Conservation (phyloP, 352 stramenopile species). For the Phytophthora sojae region DNA sequence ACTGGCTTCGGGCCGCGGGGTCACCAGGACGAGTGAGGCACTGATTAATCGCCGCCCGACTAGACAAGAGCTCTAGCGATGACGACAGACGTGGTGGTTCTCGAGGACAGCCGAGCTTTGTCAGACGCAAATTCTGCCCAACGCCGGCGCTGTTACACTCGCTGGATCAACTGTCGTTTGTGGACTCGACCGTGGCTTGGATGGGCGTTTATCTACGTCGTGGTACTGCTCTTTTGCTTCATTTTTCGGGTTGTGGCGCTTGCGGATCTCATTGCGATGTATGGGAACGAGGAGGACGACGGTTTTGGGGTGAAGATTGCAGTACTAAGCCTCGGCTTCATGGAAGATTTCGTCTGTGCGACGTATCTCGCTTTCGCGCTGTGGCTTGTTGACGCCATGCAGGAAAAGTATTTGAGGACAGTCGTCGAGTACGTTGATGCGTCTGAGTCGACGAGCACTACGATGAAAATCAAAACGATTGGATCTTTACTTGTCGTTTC, state of each 20-base stretch:
- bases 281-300: slow-evolving; percentile 25
- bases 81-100: slow-evolving; percentile 14
- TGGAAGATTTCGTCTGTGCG: slow-evolving; percentile 51
- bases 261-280: slow-evolving; percentile 30
- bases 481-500: no score
- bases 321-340: slow-evolving; percentile 37
- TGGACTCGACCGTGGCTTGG: slow-evolving; percentile 28
- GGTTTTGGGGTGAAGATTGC: slow-evolving; percentile 18
- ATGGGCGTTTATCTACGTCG: slow-evolving; percentile 45
- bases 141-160: no score
- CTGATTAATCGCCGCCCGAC: slow-evolving; percentile 2
- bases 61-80: neutral
- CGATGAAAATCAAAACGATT: no score
- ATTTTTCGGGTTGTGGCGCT: slow-evolving; percentile 33
- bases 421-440: no score
- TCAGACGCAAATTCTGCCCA: no score
- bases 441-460: neutral
- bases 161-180: neutral
- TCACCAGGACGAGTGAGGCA: neutral
- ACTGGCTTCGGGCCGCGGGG: neutral
- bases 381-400: neutral
- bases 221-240: slow-evolving; percentile 37
- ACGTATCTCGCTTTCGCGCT: slow-evolving; percentile 41
- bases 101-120: slow-evolving; percentile 3
- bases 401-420: no score